Conservation (phyloP, 257 asterid species). For the Perilla frutescens region DNA sequence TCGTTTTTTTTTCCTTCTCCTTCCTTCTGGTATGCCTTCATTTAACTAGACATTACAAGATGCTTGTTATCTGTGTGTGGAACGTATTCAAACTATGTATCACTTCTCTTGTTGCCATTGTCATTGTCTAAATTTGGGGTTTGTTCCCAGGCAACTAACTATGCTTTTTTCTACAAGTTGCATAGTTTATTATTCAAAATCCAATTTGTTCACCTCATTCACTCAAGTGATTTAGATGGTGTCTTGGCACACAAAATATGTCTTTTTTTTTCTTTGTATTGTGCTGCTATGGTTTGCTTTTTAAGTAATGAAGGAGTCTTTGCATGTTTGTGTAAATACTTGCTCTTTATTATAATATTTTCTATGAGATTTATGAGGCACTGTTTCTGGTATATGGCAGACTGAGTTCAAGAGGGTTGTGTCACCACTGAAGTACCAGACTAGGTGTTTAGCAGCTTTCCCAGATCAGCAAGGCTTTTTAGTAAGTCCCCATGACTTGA, state of each 20-base stretch:
- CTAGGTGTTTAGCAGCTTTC: constrained; percentile 96
- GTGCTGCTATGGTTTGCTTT: background rate
- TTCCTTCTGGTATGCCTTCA: background rate
- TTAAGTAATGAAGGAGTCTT: constrained; percentile 23
- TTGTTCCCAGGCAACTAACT: background rate
- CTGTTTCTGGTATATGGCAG: constrained; percentile 49
- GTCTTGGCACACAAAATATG: background rate
- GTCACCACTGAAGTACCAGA: constrained; percentile 95
- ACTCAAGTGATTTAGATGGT: background rate
- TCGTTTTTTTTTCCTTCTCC: background rate
- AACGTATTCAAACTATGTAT: background rate
- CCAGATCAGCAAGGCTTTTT: constrained; percentile 98
- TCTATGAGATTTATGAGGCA: constrained; percentile 26
- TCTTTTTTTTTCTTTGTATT: background rate
- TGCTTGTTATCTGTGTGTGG: background rate
- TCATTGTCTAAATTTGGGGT: constrained; percentile 1
- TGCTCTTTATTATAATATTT: background rate
- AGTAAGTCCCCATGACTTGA: constrained; percentile 53
- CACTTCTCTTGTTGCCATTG: background rate
- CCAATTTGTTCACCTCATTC: constrained; percentile 13
- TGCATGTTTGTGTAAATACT: constrained; percentile 5
- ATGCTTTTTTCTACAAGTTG: background rate
- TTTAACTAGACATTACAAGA: constrained; percentile 1
- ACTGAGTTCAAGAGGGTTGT: constrained; percentile 82
- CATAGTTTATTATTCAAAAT: background rate